Evolutionary conservation across 208 protist genomes (phyloP).

Genomic region (Lotmaria passim): DNA sequence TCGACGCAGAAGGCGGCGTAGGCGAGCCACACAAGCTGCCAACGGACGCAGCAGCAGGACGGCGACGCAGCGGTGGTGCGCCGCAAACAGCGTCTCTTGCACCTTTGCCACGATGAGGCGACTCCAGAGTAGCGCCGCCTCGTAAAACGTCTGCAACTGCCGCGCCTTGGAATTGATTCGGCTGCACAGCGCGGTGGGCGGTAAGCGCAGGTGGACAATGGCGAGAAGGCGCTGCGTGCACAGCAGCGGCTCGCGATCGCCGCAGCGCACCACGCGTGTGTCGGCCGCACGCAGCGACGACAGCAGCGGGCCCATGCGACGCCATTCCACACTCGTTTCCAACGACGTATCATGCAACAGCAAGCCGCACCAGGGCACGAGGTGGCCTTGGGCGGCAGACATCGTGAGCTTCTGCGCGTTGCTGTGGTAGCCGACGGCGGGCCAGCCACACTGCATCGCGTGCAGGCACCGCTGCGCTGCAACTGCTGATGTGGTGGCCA

Average conservation of each 20-base stretch:
- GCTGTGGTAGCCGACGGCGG: slow-evolving; percentile 55
- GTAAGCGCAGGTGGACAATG: slow-evolving; percentile 49
- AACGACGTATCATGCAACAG: slow-evolving; percentile 45
- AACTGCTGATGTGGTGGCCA: slow-evolving; percentile 57
- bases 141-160: slow-evolving; percentile 71
- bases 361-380: slow-evolving; percentile 69
- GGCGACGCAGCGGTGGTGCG: slow-evolving; percentile 15
- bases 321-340: slow-evolving; percentile 74
- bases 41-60: slow-evolving; percentile 45
- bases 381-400: neutral
- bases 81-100: slow-evolving; percentile 23
- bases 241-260: slow-evolving; percentile 21
- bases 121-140: slow-evolving; percentile 60
- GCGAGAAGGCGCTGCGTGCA: slow-evolving; percentile 50
- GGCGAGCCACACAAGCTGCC: slow-evolving; percentile 24
- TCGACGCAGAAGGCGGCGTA: slow-evolving; percentile 40
- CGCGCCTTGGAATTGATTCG: slow-evolving; percentile 55
- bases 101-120: slow-evolving; percentile 51
- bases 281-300: slow-evolving; percentile 25
- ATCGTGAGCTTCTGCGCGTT: slow-evolving; percentile 24
- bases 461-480: slow-evolving; percentile 52
- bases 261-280: slow-evolving; percentile 12
- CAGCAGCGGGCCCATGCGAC: slow-evolving; percentile 41
- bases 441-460: slow-evolving; percentile 55
- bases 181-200: slow-evolving; percentile 53